Evolutionary conservation across 192 early-diverging fungal species (phyloP), one percentile per base, ranked within the genome.

Genomic region (Chytriomyces hyalinus): DNA sequence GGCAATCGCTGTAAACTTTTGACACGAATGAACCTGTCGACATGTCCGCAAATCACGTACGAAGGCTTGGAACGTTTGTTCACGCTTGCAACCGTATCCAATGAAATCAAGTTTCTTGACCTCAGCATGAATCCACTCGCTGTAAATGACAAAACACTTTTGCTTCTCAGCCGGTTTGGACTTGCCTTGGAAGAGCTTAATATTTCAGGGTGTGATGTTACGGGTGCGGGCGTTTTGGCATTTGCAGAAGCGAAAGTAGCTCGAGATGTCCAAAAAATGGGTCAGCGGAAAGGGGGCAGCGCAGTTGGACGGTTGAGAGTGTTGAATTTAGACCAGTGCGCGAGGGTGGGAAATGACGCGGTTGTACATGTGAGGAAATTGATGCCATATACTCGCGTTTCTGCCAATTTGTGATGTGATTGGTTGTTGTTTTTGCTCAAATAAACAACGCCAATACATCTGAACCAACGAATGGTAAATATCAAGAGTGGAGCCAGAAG

Each of bases 131-230:
- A 65, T 28, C 24, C 61, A 28, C 36, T 36, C 36, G 44, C 63
- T 9, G 44, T 75, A 15, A 75, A 61, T 13, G 73, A 75, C 61
- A 75, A 65, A 22, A 66, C 62, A 6, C 22, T 75, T 61, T 9
- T 36, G 11, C 2, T 46, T 6, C 46, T 75, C 20, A 17, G 48
- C 6, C 13, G 3, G 46, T 66, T 49, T 64, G 62, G 62, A 48
- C 8, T 20, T 6, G 24, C 20, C 6, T 22, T 75, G 61, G 20
- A 8, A 6, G 73, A 75, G 73, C 20, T 75, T n/a, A 64, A 75
- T 36, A 28, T 75, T 10, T 28, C 46, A 2, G 73, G 73, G 49
- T 75, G 73, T 49, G 64, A 43, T 24, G 6, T 75, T 2, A 50
- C 73, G 6, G 73, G 64, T 7, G 61, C 44, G 7, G 63, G 73